phyloP scores from a whole-genome alignment of 78 protist species.

The Dictyostelium brefeldianum region DNA sequence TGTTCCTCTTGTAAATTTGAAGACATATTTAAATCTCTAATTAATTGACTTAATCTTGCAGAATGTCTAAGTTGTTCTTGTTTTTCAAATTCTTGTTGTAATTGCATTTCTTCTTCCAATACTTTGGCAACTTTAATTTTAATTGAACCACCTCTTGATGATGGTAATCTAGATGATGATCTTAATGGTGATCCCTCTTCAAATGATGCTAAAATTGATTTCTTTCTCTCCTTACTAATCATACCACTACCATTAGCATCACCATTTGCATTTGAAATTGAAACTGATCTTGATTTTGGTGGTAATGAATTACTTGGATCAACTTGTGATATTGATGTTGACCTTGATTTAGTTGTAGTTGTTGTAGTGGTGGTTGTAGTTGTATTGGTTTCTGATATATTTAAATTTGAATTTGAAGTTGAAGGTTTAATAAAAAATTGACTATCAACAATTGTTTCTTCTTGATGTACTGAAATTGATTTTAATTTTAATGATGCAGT shows the following conservation, averaged over 20 bases:
- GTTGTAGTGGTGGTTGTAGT: background rate
- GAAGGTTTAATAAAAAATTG: background rate
- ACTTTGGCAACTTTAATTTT: background rate
- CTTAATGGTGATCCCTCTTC: background rate
- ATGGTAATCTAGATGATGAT: conserved; percentile 42
- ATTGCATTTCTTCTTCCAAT: conserved; percentile 31
- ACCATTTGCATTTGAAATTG: background rate
- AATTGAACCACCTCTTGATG: conserved; percentile 38
- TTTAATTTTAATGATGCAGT: background rate
- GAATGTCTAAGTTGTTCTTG: conserved; percentile 23
- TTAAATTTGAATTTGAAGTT: background rate
- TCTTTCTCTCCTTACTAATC: conserved; percentile 2
- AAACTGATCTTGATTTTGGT: conserved; percentile 21
- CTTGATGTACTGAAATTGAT: background rate
- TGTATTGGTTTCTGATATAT: background rate
- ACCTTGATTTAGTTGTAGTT: background rate
- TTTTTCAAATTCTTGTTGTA: conserved; percentile 47
- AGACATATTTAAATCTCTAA: conserved; percentile 10
- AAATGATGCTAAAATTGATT: conserved; percentile 7
- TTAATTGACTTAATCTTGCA: conserved; percentile 2
- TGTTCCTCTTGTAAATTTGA: background rate
- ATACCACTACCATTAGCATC: background rate
- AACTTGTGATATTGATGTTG: background rate
- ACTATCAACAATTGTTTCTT: background rate
- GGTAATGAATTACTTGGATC: background rate